phyloP scores from a whole-genome alignment of 805 yeast genomes.

The Lachancea dasiensis region DNA sequence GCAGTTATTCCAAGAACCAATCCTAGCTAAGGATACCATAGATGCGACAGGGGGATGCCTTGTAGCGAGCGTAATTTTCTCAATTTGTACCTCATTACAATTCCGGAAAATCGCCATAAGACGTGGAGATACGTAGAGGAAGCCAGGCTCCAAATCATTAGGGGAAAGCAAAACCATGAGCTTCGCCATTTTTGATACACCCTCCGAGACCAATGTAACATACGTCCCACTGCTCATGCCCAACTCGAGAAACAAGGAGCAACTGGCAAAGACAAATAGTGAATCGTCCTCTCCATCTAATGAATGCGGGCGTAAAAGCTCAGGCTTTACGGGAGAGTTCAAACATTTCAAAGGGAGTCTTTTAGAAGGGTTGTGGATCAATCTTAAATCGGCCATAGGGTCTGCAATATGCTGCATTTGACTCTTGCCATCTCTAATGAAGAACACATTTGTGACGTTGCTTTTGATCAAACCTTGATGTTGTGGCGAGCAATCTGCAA shows the following conservation, averaged over 20 bases:
- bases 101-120: constrained; percentile 17
- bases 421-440: constrained; percentile 9
- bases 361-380: constrained; percentile 4
- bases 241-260: constrained; percentile 13
- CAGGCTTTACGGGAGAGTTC: background rate
- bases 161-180: constrained; percentile 24
- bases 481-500: constrained; percentile 18
- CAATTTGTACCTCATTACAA: constrained; percentile 7
- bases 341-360: constrained; percentile 13
- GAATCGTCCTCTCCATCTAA: constrained; percentile 24
- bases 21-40: constrained; percentile 23
- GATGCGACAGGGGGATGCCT: constrained; percentile 18
- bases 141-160: constrained; percentile 11
- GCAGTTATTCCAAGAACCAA: constrained; percentile 25
- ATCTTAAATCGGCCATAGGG: background rate
- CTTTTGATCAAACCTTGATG: constrained; percentile 20
- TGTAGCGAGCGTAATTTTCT: constrained; percentile 6
- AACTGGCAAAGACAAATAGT: constrained; percentile 23
- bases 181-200: constrained; percentile 11
- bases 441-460: constrained; percentile 16
- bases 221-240: constrained; percentile 24
- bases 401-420: background rate
- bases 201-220: constrained; percentile 12
- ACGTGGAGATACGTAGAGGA: constrained; percentile 25
- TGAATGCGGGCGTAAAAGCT: constrained; percentile 12